Evolutionary conservation across 2,329 filamentous ascomycete genomes (phyloP), one percentile per base, ranked within the genome.

Genomic region (Canariomyces notabilis): DNA sequence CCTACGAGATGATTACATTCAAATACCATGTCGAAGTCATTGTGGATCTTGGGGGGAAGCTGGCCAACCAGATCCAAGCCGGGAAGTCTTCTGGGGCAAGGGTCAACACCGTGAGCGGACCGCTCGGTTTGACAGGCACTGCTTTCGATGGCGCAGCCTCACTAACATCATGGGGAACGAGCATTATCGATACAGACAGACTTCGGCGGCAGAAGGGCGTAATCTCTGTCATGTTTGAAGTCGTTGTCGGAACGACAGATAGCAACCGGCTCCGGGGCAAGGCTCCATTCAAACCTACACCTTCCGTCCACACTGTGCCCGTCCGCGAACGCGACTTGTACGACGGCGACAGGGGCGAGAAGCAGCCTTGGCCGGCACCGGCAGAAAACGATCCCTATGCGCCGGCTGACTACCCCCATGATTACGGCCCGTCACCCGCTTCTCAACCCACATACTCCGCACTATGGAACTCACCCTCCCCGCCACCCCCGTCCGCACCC

Each of bases 1-100:
- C 93, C 0, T 89, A 91, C 3, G 84, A 87, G 26, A 93, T 97
- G 83, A 93, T 98, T 54, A 89, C 84, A 57, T 97, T 98, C 71
- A 88, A 85, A 56, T 97, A 98, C 61, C 87, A 90, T 56, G 77
- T 96, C 16, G 93, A 98, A 65, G 87, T 96, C 2, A 83, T 97
- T 21, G 80, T 96, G 18, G 93, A 98, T 61, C 75, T 97, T 0
- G 90, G 93, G 37, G 91, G 91, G 31, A 93, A 89, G 62, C 70
- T 96, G 33, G 80, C 83, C 2, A 80, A 80, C n/a, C 81, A 89
- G 52, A 66, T 80, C 41, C 84, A 89, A 58, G 76, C 82, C 34
- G 77, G 79, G 15, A 77, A 79, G 69, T 61, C 54, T 55, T 70
- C 59, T 69, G 67, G 60, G 67, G 64, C 54, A 58, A 55, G 67